These are phyloP conservation scores for Lactuca saligna DNA, from an alignment of 129 eudicot genomes.

Conservation along the genomic window DNA sequence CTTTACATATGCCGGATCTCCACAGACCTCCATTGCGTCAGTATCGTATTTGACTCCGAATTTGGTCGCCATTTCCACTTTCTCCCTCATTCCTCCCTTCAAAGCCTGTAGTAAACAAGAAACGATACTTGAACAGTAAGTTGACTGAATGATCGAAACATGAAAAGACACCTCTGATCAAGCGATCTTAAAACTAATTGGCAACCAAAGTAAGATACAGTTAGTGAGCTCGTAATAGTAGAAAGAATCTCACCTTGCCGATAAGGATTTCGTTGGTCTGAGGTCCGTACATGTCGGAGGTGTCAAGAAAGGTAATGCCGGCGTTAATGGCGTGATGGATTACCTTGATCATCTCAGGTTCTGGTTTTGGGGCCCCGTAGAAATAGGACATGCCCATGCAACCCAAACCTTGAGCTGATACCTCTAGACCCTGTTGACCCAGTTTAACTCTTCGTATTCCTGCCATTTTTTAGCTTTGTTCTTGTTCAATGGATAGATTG, in stretches of 20 bases:
- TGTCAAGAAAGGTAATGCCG: slow-evolving; percentile 17
- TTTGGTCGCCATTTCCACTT: slow-evolving; percentile 46
- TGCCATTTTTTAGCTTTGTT: background rate
- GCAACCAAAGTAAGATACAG: background rate
- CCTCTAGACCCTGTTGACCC: slow-evolving; percentile 19
- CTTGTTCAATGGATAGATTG: background rate
- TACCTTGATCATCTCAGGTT: slow-evolving; percentile 24
- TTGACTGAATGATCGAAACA: background rate
- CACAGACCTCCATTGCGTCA: background rate
- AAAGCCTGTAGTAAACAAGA: slow-evolving; percentile 32
- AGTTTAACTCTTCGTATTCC: background rate
- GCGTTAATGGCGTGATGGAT: too few relatives aligned
- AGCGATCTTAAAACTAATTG: too few relatives aligned
- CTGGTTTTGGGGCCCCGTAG: background rate
- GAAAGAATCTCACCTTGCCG: slow-evolving; percentile 32
- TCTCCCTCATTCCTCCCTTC: slow-evolving; percentile 43
- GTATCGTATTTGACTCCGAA: slow-evolving; percentile 34
- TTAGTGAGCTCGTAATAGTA: background rate
- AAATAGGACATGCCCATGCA: background rate
- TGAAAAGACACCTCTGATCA: too few relatives aligned
- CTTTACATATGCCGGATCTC: too few relatives aligned
- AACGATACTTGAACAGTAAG: background rate
- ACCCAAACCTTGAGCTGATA: slow-evolving; percentile 12
- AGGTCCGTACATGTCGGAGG: slow-evolving; percentile 55
- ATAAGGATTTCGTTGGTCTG: slow-evolving; percentile 47